phyloP scores from a whole-genome alignment of 2,329 filamentous ascomycete genomes.

The Talaromyces marneffei region DNA sequence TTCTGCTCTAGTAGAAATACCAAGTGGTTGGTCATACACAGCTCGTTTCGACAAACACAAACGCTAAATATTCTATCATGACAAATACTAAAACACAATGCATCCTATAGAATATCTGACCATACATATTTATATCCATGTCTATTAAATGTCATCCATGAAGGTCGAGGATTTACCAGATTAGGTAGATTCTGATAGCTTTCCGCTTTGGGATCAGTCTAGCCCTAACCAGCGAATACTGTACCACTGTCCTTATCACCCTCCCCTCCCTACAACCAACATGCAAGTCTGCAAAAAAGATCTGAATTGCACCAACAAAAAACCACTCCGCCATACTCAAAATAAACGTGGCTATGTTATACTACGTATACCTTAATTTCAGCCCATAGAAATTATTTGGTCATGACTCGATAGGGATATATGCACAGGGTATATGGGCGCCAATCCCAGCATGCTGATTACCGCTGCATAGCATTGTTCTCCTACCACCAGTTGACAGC shows the following conservation, averaged over 20 bases:
- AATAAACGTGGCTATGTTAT: neutral
- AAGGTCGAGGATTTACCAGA: no score
- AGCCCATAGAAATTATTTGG: neutral
- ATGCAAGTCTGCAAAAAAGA: no score
- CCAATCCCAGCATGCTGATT: neutral
- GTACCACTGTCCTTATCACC: neutral
- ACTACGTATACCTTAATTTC: neutral
- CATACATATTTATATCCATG: neutral
- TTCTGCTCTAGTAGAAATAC: neutral
- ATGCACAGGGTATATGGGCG: neutral
- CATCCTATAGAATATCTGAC: neutral
- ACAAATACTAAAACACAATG: neutral
- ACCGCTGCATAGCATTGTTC: neutral
- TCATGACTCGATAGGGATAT: neutral
- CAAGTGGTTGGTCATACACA: neutral
- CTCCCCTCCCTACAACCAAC: neutral
- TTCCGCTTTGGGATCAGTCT: neutral
- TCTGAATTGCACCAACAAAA: no score
- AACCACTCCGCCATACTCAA: neutral
- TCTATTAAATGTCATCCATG: neutral
- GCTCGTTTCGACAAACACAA: neutral
- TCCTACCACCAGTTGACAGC: neutral
- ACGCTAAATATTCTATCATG: neutral
- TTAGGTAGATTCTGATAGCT: neutral
- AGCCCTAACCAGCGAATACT: neutral